These are phyloP conservation scores for Platismatia glauca DNA, from an alignment of 495 filamentous ascomycete genomes.

Conservation along the genomic window DNA sequence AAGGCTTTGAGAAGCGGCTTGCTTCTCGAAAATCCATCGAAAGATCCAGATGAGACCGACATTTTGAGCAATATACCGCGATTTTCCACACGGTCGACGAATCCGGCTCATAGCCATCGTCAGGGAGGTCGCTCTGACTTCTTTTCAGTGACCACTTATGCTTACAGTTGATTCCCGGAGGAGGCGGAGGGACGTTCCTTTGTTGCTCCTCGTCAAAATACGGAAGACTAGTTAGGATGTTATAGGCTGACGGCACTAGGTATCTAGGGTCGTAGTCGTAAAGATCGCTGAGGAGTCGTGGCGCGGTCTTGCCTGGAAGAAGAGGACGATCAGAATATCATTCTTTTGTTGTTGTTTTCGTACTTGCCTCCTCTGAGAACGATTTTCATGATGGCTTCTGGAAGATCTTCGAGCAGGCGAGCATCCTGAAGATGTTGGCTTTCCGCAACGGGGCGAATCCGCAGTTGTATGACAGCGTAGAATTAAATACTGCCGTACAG, in stretches of 20 bases:
- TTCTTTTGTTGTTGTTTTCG: background rate
- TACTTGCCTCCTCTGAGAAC: constrained; percentile 17
- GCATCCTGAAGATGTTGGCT: constrained; percentile 1
- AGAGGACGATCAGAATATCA: background rate
- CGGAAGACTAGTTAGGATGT: constrained; percentile 46
- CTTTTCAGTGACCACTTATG: constrained; percentile 48
- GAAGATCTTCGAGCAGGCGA: background rate
- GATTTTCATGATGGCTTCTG: constrained; percentile 5
- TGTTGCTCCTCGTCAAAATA: constrained; percentile 24
- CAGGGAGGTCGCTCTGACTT: constrained; percentile 41
- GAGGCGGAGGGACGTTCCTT: constrained; percentile 17
- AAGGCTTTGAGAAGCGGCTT: constrained; percentile 10
- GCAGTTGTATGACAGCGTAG: background rate
- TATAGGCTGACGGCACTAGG: constrained; percentile 38
- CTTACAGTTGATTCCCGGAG: constrained; percentile 35
- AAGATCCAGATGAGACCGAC: constrained; percentile 47
- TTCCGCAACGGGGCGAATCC: background rate
- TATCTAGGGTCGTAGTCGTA: constrained; percentile 46
- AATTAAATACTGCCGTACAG: background rate
- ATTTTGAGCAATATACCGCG: constrained; percentile 47
- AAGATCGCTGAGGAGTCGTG: constrained; percentile 51
- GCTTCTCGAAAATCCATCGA: constrained; percentile 33
- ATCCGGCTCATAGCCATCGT: constrained; percentile 31
- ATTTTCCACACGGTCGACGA: constrained; percentile 40
- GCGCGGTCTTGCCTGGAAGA: constrained; percentile 52